Conservation (phyloP, 2,329 filamentous ascomycete species). For the Xylariaceae sp. region DNA sequence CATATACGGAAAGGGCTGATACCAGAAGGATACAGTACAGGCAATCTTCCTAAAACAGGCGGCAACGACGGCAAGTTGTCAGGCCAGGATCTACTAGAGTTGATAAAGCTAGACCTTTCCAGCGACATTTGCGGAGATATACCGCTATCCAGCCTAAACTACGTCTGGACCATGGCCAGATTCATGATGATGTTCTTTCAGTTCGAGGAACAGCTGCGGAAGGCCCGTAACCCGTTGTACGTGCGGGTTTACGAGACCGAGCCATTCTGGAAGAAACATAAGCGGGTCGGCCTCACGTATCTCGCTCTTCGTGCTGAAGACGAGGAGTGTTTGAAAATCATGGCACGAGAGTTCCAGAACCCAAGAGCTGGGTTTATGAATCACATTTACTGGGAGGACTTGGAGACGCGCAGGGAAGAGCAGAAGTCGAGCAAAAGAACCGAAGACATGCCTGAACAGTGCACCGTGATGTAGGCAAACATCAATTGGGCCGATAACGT, state of each 20-base stretch:
- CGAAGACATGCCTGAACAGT: constrained; percentile 4
- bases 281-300: constrained; percentile 24
- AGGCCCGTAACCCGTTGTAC: constrained; percentile 29
- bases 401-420: constrained; percentile 10
- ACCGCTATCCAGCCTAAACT: constrained; percentile 35
- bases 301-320: constrained; percentile 28
- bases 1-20: neutral
- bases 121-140: constrained; percentile 30
- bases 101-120: constrained; percentile 29
- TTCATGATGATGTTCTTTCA: constrained; percentile 27
- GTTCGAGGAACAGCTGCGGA: constrained; percentile 31
- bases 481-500: neutral
- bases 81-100: constrained; percentile 1
- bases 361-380: constrained; percentile 27
- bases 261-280: constrained; percentile 18
- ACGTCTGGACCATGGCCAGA: constrained; percentile 26
- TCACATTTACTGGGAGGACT: constrained; percentile 35
- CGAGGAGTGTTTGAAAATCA: constrained; percentile 32
- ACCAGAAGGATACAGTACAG: constrained; percentile 7
- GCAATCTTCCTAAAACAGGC: neutral
- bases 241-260: constrained; percentile 30
- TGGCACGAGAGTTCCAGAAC: constrained; percentile 31
- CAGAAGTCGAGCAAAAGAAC: neutral
- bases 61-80: constrained; percentile 19
- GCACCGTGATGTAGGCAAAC: constrained; percentile 5